A percentile compares a stretch with the other conserved stretches of the same genome.
Conservation (phyloP, 805 yeast species). For the Wickerhamiella parazyma region DNA sequence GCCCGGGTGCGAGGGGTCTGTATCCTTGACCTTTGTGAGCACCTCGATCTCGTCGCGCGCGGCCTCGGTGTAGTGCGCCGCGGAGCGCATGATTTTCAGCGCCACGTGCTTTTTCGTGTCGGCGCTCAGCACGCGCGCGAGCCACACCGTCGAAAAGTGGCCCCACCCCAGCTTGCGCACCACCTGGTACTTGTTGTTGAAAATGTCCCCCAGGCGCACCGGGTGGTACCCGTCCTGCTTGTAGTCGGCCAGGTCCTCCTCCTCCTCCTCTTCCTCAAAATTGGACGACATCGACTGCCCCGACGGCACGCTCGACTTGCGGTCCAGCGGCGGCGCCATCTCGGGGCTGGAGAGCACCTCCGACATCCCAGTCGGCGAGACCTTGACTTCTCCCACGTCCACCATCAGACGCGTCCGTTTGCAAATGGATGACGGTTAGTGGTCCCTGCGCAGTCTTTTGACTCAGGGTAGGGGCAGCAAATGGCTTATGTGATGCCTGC, state of each 20-base stretch:
- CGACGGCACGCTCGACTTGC: slow-evolving; percentile 3
- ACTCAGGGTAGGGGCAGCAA: slow-evolving; percentile 1
- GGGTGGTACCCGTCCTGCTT: slow-evolving; percentile 94
- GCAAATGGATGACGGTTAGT: neutral
- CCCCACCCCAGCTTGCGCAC: slow-evolving; percentile 98
- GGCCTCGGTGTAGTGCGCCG: slow-evolving; percentile 81
- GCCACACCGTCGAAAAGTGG: slow-evolving; percentile 92
- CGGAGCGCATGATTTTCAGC: slow-evolving; percentile 83
- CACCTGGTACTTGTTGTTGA: slow-evolving; percentile 61
- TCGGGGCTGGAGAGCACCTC: neutral
- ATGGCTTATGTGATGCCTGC: neutral
- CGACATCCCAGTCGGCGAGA: neutral
- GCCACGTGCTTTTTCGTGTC: slow-evolving; percentile 62
- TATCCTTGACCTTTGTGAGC: slow-evolving; percentile 46
- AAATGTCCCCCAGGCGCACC: slow-evolving; percentile 73
- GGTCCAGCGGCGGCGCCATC: neutral
- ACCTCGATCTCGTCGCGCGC: slow-evolving; percentile 87
- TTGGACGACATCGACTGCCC: neutral
- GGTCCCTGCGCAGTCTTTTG: neutral
- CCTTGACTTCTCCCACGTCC: slow-evolving; percentile 1
- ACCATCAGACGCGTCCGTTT: neutral
- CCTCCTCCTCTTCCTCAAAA: slow-evolving; percentile 33
- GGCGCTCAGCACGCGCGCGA: slow-evolving; percentile 50
- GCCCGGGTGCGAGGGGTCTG: slow-evolving; percentile 62
- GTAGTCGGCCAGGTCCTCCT: slow-evolving; percentile 78